These are phyloP conservation scores for Scenedesmus sp. DNA, from an alignment of 163 green algal species.

Conservation along the genomic window DNA sequence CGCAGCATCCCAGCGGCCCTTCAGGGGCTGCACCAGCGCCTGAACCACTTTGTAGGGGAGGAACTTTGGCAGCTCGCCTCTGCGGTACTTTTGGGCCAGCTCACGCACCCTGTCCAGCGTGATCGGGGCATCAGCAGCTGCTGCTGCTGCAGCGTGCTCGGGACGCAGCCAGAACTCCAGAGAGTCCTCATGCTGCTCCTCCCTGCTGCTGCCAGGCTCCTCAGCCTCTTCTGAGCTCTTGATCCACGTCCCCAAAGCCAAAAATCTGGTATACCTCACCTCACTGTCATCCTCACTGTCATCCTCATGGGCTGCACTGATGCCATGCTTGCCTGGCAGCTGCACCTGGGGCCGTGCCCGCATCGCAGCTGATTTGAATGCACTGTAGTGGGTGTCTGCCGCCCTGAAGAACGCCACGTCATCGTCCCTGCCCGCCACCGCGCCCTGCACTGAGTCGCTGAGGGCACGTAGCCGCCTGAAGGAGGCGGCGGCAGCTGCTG, in stretches of 20 bases:
- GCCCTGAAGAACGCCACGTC: neutral
- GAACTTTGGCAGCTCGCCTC: neutral
- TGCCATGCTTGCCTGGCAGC: neutral
- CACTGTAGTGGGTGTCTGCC: neutral
- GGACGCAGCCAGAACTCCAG: neutral
- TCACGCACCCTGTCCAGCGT: neutral
- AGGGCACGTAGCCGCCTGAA: neutral
- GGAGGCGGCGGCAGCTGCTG: constrained; percentile 18
- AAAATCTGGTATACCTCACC: no score
- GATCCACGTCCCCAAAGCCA: no score
- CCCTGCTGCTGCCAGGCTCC: neutral
- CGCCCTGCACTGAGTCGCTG: neutral
- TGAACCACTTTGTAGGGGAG: neutral
- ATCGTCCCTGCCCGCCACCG: neutral
- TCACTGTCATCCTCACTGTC: no score
- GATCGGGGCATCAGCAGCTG: neutral
- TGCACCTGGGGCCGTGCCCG: neutral
- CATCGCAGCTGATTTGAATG: neutral
- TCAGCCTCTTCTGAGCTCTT: no score
- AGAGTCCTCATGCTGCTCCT: neutral
- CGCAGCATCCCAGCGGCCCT: constrained; percentile 22
- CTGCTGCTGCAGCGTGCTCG: no score
- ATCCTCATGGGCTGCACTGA: no score
- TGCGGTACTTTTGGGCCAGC: neutral
- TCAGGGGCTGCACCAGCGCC: neutral